These are phyloP conservation scores for Macrolepiota albuminosa DNA, from an alignment of 768 basidiomycete genomes.

Conservation along the genomic window DNA sequence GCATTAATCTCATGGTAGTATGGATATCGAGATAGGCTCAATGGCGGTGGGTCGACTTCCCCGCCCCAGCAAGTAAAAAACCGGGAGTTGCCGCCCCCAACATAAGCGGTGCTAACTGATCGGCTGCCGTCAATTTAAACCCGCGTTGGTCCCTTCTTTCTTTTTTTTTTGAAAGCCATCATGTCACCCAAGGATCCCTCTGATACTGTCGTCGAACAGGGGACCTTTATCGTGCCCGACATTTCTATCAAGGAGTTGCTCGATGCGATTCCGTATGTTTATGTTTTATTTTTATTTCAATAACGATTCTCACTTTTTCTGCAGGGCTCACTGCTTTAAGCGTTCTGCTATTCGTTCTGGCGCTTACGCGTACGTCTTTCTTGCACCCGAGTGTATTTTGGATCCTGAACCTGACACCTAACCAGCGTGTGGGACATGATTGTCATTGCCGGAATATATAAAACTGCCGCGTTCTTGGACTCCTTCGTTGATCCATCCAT, in stretches of 20 bases:
- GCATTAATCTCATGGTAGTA: background rate
- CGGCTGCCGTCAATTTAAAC: conserved; percentile 5
- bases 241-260: conserved; percentile 85
- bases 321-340: conserved; percentile 82
- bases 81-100: conserved; percentile 15
- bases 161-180: conserved; percentile 11
- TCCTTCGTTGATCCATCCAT: conserved; percentile 51
- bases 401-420: background rate
- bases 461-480: conserved; percentile 61
- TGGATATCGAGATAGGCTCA: background rate
- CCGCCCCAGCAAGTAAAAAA: conserved; percentile 7
- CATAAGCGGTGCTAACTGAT: conserved; percentile 4
- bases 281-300: conserved; percentile 1
- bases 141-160: conserved; percentile 6
- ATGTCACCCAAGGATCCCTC: conserved; percentile 31
- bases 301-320: conserved; percentile 1
- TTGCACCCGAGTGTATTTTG: background rate
- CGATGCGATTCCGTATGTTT: conserved; percentile 72
- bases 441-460: conserved; percentile 66
- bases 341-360: conserved; percentile 81
- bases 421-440: conserved; percentile 68
- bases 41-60: too few relatives aligned
- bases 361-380: conserved; percentile 60
- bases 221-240: conserved; percentile 68
- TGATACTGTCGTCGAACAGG: conserved; percentile 47